Base-by-base conservation (phyloP, 2,329 filamentous ascomycete species). In the Diaporthe velutina region DNA sequence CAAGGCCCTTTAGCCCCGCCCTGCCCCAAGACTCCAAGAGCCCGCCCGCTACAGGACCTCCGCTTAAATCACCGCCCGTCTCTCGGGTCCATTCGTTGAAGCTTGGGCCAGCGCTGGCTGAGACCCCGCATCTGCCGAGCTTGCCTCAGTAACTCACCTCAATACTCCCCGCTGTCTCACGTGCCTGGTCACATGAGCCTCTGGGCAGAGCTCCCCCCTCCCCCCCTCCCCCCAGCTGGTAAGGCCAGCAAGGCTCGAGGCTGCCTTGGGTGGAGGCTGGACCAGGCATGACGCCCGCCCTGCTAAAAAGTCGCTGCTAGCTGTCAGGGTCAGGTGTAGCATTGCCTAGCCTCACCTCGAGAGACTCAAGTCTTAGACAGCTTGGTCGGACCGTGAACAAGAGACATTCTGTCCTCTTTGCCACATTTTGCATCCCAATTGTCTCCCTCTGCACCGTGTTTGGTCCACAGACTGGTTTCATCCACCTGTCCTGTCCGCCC, bases 211-310 rank as follows among this genome's bases (percentile, higher is more conserved):
- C 35, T 38, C 35, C 35, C 5, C 35, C 35, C 55, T 19, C 40
- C 38, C n/a, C 40, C 38, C n/a, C n/a, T 10, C n/a, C 35, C 12
- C 8, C 12, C 48, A 70, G 35, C 57, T 58, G 42, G 22, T 52
- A 38, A 71, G 70, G 70, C 70, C 70, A 71, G 70, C 70, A 45
- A 70, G 68, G 68, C 68, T 50, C 48, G 50, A 66, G n/a, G 58
- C 35, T 52, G 48, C 12, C 30, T 22, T 25, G 25, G 35, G 64
- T 35, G 54, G 38, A 35, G 70, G 28, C 28, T 58, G 67, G 15
- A 35, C 38, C 52, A 22, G 25, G 38, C 19, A 67, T 67, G 61
- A 67, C 61, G 61, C 61, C 35, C 30, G 30, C 45, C n/a, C 52
- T n/a, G 45, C 61, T 28, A 10, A 15, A 15, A 17, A 22, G 71